Percentiles rank a stretch among this genome's conserved stretches.
Conservation (phyloP, 106 monocot genomes). For the Amphibolis antarctica region DNA sequence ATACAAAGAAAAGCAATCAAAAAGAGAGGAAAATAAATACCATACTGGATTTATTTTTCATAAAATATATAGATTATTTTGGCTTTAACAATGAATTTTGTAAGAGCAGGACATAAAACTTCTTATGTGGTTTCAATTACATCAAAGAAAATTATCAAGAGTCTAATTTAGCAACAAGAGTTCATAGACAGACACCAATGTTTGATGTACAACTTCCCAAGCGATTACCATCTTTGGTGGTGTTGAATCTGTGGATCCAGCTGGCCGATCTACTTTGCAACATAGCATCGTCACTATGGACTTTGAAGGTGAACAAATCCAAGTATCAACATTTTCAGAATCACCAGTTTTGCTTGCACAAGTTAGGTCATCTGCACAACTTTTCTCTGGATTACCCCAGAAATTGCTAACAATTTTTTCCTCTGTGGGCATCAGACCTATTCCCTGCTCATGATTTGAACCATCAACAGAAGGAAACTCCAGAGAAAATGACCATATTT, state of each 20-base stretch:
- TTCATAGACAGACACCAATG: no score
- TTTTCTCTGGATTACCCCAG: constrained; percentile 31
- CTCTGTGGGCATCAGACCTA: constrained; percentile 60
- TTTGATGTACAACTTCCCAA: no score
- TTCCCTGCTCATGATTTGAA: constrained; percentile 31
- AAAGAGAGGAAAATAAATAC: no score
- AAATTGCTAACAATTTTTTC: constrained; percentile 35
- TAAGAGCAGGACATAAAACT: no score
- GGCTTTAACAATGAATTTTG: no score
- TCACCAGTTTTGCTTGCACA: constrained; percentile 15
- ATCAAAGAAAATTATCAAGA: no score
- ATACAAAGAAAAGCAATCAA: no score
- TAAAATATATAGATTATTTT: no score
- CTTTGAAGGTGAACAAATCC: constrained; percentile 44
- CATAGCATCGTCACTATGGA: constrained; percentile 16
- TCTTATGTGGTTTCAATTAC: no score
- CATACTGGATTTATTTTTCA: no score
- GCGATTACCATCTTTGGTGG: constrained; percentile 6
- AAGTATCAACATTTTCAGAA: constrained; percentile 23
- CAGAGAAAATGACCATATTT: constrained; percentile 55
- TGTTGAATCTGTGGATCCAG: constrained; percentile 14
- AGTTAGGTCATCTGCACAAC: constrained; percentile 11
- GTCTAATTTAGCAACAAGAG: no score
- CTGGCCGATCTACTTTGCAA: constrained; percentile 17
- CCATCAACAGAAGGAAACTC: constrained; percentile 34